These are phyloP conservation scores for Tetraselmis striata DNA, from an alignment of 139 green algal genomes.

Conservation along the genomic window DNA sequence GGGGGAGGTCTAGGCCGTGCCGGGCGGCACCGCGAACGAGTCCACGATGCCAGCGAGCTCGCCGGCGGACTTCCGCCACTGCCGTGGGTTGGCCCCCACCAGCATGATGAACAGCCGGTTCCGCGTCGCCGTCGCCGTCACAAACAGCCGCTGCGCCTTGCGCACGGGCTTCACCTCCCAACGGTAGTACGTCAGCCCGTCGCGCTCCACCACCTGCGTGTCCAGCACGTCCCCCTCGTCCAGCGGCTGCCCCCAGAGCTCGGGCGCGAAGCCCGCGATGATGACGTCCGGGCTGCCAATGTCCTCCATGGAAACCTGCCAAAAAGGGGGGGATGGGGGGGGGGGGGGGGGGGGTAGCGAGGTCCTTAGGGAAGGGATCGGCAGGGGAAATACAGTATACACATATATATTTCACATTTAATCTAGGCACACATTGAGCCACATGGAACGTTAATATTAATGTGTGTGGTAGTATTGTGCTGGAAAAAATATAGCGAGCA, in stretches of 20 bases:
- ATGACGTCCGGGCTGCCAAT: constrained; percentile 64
- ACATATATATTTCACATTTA: no score
- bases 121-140: constrained; percentile 57
- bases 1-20: constrained; percentile 2
- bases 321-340: neutral
- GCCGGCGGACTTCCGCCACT: constrained; percentile 51
- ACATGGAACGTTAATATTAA: no score
- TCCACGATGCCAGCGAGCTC: constrained; percentile 14
- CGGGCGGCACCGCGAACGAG: constrained; percentile 11
- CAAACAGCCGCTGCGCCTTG: constrained; percentile 23
- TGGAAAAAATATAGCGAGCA: no score
- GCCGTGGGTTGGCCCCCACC: constrained; percentile 40
- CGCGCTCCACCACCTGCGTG: constrained; percentile 27
- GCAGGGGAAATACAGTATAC: no score
- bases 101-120: constrained; percentile 79
- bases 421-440: no score
- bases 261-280: constrained; percentile 81
- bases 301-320: constrained; percentile 50
- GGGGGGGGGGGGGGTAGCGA: no score
- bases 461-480: no score
- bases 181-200: constrained; percentile 58
- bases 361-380: no score
- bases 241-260: constrained; percentile 75
- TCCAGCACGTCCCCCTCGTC: constrained; percentile 59
- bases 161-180: constrained; percentile 48